Percentiles rank a stretch among this genome's conserved stretches.
Conservation (phyloP, 805 yeast genomes). For the Metschnikowia reukaufii region DNA sequence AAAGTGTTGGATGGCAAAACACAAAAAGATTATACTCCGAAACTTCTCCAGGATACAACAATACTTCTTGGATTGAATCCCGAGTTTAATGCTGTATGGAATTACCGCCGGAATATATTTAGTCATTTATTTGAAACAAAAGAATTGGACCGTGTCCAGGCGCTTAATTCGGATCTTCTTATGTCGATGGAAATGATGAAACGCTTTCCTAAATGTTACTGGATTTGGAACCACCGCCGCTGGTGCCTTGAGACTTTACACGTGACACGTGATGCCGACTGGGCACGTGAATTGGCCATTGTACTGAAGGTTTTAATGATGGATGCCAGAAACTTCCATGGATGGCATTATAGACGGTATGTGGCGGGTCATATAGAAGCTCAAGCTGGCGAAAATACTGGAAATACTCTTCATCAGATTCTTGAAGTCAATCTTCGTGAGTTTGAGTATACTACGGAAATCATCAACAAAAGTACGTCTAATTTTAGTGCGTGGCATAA, state of each 20-base stretch:
- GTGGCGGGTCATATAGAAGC: constrained; percentile 48
- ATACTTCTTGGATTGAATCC: constrained; percentile 67
- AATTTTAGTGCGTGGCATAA: constrained; percentile 97
- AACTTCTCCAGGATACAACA: constrained; percentile 54
- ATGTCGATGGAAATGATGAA: constrained; percentile 60
- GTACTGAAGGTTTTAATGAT: constrained; percentile 65
- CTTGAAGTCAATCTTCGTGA: constrained; percentile 49
- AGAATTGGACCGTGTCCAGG: constrained; percentile 8
- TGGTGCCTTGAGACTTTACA: constrained; percentile 65
- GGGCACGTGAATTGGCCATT: constrained; percentile 69
- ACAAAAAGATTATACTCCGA: constrained; percentile 21
- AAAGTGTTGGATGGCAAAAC: constrained; percentile 38
- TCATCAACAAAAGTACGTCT: constrained; percentile 80
- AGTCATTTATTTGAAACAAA: constrained; percentile 25
- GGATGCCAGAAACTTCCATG: constrained; percentile 89
- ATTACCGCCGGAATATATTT: constrained; percentile 76
- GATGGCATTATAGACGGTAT: constrained; percentile 90
- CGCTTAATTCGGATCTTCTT: constrained; percentile 56
- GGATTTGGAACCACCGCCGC: constrained; percentile 93
- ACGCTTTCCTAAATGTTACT: constrained; percentile 82
- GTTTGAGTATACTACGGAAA: constrained; percentile 71
- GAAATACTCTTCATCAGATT: neutral
- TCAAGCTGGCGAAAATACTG: neutral
- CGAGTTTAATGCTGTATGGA: constrained; percentile 89
- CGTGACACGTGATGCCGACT: constrained; percentile 51